phyloP scores from a whole-genome alignment of 2,329 filamentous ascomycete species.

The Emericellopsis cladophorae region DNA sequence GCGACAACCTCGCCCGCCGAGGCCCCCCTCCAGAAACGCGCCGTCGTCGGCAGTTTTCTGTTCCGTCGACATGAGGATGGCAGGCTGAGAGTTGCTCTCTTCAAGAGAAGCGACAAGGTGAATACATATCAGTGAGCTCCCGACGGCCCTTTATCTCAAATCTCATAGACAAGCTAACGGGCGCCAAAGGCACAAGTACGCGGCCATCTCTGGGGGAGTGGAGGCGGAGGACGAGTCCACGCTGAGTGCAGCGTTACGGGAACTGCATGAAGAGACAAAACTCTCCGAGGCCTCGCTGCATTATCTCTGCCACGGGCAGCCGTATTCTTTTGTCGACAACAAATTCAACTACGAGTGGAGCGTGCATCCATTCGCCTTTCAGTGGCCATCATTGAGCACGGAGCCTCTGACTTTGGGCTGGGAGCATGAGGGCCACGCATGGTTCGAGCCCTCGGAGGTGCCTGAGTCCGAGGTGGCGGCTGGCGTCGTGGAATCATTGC shows the following conservation, averaged over 20 bases:
- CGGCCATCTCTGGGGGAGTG: slow-evolving; percentile 50
- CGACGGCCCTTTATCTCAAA: too few relatives aligned
- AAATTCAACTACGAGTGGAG: slow-evolving; percentile 45
- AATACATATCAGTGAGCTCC: slow-evolving; percentile 47
- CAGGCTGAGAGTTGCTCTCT: slow-evolving; percentile 42
- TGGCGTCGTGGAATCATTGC: slow-evolving; percentile 45
- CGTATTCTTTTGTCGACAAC: slow-evolving; percentile 42
- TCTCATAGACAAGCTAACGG: slow-evolving; percentile 14
- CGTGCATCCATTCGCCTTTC: slow-evolving; percentile 49
- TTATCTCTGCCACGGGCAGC: slow-evolving; percentile 43
- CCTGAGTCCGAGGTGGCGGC: slow-evolving; percentile 36
- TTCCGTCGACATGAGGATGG: slow-evolving; percentile 27
- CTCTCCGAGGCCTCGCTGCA: slow-evolving; percentile 28
- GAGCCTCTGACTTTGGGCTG: slow-evolving; percentile 43
- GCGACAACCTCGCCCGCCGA: neutral
- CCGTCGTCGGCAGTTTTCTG: slow-evolving; percentile 37
- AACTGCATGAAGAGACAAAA: slow-evolving; percentile 49
- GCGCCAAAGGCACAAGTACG: slow-evolving; percentile 39
- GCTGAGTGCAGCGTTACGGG: slow-evolving; percentile 45
- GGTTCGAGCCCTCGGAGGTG: slow-evolving; percentile 40
- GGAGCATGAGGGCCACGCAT: slow-evolving; percentile 48
- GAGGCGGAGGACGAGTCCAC: slow-evolving; percentile 38
- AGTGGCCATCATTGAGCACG: slow-evolving; percentile 28
- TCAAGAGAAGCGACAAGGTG: slow-evolving; percentile 46
- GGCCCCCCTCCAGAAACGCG: slow-evolving; percentile 10